Conservation (phyloP, 257 asterid genomes). For the Capsicum pubescens region DNA sequence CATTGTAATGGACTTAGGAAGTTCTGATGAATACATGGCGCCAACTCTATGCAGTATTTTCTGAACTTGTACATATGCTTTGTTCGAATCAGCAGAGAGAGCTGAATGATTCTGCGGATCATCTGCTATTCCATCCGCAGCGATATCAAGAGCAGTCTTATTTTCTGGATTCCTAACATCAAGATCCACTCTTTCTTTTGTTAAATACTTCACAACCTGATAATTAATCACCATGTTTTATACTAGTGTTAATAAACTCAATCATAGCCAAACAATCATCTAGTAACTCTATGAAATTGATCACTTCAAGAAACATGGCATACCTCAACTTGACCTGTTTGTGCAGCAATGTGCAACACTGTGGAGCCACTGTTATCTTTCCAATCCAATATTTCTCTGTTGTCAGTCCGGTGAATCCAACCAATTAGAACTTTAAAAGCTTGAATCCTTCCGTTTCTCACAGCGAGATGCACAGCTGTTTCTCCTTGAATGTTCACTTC, state of each 20-base stretch:
- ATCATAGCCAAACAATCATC: neutral
- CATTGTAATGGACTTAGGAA: neutral
- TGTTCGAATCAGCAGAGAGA: neutral
- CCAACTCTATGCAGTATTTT: neutral
- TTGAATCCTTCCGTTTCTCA: neutral
- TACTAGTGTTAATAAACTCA: neutral
- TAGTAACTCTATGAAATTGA: neutral
- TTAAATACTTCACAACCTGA: slow-evolving; percentile 30
- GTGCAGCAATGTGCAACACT: slow-evolving; percentile 35
- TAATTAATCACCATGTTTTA: neutral
- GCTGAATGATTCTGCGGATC: neutral
- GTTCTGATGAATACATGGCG: neutral
- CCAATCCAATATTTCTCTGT: slow-evolving; percentile 8
- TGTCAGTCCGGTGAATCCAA: slow-evolving; percentile 31
- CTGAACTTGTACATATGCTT: neutral
- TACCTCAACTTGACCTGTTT: slow-evolving; percentile 29
- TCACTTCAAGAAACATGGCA: neutral
- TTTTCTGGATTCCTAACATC: neutral
- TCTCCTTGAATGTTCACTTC: slow-evolving; percentile 33
- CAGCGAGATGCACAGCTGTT: slow-evolving; percentile 35
- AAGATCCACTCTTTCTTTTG: neutral
- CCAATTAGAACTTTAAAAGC: slow-evolving; percentile 36
- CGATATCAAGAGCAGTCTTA: slow-evolving; percentile 18
- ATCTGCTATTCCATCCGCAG: neutral
- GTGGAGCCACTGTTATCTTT: slow-evolving; percentile 29